Evolutionary conservation across 208 protist species (phyloP).

Genomic region (Acanthamoeba castellanii): DNA sequence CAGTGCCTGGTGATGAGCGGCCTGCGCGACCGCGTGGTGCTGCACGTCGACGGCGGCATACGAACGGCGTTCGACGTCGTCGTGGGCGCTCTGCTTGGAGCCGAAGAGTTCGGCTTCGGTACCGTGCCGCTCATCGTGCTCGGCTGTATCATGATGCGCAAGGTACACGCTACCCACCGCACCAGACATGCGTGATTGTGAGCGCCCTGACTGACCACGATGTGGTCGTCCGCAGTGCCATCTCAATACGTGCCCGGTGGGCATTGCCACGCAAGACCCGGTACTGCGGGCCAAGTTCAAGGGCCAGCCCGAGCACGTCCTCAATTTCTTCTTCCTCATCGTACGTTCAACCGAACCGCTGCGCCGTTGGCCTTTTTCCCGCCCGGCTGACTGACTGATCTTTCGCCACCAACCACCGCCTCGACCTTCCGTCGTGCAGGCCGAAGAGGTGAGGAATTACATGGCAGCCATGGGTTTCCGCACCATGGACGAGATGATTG

Average conservation of each 20-base stretch:
- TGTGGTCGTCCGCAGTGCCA: slow-evolving; percentile 85
- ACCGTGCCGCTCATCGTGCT: slow-evolving; percentile 91
- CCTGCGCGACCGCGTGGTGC: slow-evolving; percentile 89
- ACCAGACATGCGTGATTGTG: background rate
- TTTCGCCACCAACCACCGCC: background rate
- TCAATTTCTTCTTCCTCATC: slow-evolving; percentile 92
- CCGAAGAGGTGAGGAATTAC: slow-evolving; percentile 88
- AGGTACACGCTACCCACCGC: slow-evolving; percentile 39
- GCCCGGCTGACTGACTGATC: background rate
- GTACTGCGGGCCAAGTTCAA: slow-evolving; percentile 90
- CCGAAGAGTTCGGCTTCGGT: slow-evolving; percentile 92
- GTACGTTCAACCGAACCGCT: background rate
- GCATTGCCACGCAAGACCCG: slow-evolving; percentile 93
- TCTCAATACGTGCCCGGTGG: slow-evolving; percentile 94
- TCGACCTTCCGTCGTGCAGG: slow-evolving; percentile 49
- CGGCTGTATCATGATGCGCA: slow-evolving; percentile 94
- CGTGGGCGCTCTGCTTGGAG: slow-evolving; percentile 88
- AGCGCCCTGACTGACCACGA: background rate
- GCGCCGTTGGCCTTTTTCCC: background rate
- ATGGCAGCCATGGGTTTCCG: slow-evolving; percentile 90
- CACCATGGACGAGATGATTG: slow-evolving; percentile 89
- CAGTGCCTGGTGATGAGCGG: slow-evolving; percentile 91
- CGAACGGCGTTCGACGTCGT: slow-evolving; percentile 92
- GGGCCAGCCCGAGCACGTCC: slow-evolving; percentile 90
- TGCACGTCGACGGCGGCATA: slow-evolving; percentile 89